These are phyloP conservation scores for Neospora caninum DNA, from an alignment of 169 alveolate genomes.

Conservation along the genomic window DNA sequence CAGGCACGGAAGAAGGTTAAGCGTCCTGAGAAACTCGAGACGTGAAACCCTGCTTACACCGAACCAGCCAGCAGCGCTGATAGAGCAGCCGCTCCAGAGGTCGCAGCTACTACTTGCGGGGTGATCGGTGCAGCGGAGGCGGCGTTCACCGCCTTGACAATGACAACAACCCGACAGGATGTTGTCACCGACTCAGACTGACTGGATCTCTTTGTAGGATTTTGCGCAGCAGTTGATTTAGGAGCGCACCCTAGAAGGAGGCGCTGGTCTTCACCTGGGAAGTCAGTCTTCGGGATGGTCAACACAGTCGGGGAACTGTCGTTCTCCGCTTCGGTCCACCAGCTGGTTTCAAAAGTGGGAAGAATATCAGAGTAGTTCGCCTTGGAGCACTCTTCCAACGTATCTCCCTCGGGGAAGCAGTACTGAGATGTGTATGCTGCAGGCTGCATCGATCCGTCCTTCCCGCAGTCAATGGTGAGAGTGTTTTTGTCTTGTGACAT, in stretches of 20 bases:
- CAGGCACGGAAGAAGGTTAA: too few species aligned
- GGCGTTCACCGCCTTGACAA: background rate
- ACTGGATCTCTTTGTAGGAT: background rate
- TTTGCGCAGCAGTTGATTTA: background rate
- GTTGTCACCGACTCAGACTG: background rate
- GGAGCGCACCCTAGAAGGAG: background rate
- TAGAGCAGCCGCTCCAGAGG: background rate
- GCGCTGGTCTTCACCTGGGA: background rate
- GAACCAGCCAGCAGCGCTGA: background rate
- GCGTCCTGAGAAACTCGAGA: too few species aligned
- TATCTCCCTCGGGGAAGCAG: background rate
- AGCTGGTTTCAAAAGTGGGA: background rate
- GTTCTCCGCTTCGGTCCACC: background rate
- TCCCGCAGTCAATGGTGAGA: background rate
- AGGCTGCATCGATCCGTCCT: background rate
- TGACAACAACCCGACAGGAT: background rate
- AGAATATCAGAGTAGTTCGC: background rate
- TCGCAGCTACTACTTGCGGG: background rate
- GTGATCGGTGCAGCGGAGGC: background rate
- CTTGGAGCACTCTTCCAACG: background rate
- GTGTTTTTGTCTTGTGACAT: slow-evolving; percentile 8
- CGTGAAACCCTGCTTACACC: background rate
- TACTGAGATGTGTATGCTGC: background rate
- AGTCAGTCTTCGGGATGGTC: background rate
- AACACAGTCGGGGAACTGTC: background rate